A percentile compares a stretch with the other conserved stretches of the same genome.
Evolutionary conservation across 257 asterid genomes (phyloP).

Genomic region (Henckelia pumila): DNA sequence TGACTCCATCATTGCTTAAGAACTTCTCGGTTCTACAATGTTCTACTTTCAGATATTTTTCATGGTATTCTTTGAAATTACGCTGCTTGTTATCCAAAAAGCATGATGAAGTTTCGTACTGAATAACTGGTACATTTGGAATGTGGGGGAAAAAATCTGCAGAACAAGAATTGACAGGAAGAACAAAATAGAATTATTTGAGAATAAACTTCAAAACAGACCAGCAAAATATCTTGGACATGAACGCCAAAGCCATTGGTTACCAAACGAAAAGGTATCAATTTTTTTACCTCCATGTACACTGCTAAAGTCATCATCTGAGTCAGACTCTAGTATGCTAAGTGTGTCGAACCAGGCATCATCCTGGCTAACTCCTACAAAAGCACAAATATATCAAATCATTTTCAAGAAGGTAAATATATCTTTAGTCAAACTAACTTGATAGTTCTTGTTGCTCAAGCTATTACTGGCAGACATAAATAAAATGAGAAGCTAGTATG

Average conservation of each 20-base stretch:
- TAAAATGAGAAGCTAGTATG: no score
- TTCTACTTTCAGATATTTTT: slow-evolving; percentile 38
- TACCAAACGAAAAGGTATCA: background rate
- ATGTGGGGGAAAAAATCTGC: slow-evolving; percentile 51
- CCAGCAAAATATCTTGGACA: background rate
- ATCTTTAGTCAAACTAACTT: slow-evolving; percentile 1
- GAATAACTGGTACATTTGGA: slow-evolving; percentile 67
- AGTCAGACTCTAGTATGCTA: slow-evolving; percentile 73
- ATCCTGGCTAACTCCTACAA: slow-evolving; percentile 63
- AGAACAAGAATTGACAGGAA: slow-evolving; percentile 10
- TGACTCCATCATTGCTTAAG: slow-evolving; percentile 41
- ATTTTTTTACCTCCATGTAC: slow-evolving; percentile 55
- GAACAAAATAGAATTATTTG: no score
- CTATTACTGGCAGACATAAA: background rate
- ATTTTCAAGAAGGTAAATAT: slow-evolving; percentile 16
- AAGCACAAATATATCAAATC: slow-evolving; percentile 1
- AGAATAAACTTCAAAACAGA: no score
- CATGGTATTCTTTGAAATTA: slow-evolving; percentile 46
- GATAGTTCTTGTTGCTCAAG: slow-evolving; percentile 3
- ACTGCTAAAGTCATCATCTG: slow-evolving; percentile 78
- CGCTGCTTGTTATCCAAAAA: slow-evolving; percentile 51
- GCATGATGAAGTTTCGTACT: slow-evolving; percentile 66
- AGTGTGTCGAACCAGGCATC: slow-evolving; percentile 80
- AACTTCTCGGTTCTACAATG: slow-evolving; percentile 35
- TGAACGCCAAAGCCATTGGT: background rate